Evolutionary conservation across 768 basidiomycete species (phyloP), one percentile per base, ranked within the genome.

Genomic region (Termitomyces sp.): DNA sequence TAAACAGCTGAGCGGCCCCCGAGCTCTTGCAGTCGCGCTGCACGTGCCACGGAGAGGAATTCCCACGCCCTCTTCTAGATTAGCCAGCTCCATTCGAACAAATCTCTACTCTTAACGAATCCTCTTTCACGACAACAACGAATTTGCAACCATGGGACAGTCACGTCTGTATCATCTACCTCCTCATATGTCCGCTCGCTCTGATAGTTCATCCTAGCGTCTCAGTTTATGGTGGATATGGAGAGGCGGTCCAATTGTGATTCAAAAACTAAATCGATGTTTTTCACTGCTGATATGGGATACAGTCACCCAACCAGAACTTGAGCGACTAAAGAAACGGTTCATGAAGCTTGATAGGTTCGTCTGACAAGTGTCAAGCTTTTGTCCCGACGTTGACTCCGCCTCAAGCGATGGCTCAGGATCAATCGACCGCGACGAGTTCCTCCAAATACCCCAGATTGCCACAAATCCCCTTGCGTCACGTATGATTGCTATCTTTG

Each of bases 321-420:
- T 99, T 64, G 92, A 98, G 64, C 83, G 97, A 54, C 80, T 98
- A 65, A 97, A 97, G 83, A 98, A 98, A 72, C 88, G 97, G 54
- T 98, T 99, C 73, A 98, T 98, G 94, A 99, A 99, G 76, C 88
- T 99, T 64, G 97, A 99, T 72, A 91, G 88, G 92, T 88, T 63
- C 57, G 39, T 36, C 14, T 31, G 26, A 43, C 57, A 16, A 29
- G 31, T 46, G n/a, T 42, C 14, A 31, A 29, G 39, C 24, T 42
- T 27, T 46, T 29, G 56, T 27, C 20, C 32, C 54, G 39, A 37
- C 24, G 18, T 22, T 47, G 24, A 27, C 12, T 60, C 53, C 55
- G 13, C 10, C 29, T n/a, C 26, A 52, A 94, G 94, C 66, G 94
- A 99, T 74, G 94, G 94, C 50, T 95, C 92, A 31, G 97, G 97